Percentiles rank a stretch among this genome's conserved stretches.
phyloP scores from a whole-genome alignment of 345 rosid species.

The Camelina sativa region DNA sequence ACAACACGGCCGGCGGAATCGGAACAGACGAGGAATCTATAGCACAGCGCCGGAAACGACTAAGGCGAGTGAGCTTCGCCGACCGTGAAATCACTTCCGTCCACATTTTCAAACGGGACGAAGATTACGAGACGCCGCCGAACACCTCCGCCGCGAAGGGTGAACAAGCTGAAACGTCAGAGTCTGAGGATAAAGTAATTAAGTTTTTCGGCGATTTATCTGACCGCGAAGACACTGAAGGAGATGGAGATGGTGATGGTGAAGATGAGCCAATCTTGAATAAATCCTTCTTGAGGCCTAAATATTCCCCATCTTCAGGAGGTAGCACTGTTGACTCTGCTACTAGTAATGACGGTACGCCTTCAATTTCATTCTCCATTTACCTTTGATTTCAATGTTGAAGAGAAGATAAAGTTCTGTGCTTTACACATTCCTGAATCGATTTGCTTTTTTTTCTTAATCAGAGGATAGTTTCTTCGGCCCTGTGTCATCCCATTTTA shows the following conservation, averaged over 20 bases:
- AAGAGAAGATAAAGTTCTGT: constrained; percentile 4
- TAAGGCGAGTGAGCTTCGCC: constrained; percentile 96
- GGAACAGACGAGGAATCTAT: constrained; percentile 72
- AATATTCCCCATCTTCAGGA: constrained; percentile 80
- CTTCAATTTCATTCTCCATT: constrained; percentile 8
- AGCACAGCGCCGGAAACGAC: constrained; percentile 67
- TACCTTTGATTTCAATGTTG: constrained; percentile 9
- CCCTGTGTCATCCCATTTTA: constrained; percentile 83
- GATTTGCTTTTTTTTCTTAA: constrained; percentile 13
- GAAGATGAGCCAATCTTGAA: constrained; percentile 41
- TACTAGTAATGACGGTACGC: constrained; percentile 66
- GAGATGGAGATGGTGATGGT: constrained; percentile 39
- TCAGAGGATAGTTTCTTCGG: constrained; percentile 80
- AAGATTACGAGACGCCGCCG: constrained; percentile 79
- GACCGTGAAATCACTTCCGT: constrained; percentile 91
- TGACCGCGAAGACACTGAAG: constrained; percentile 62
- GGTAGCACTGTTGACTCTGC: constrained; percentile 76
- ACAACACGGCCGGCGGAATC: constrained; percentile 53
- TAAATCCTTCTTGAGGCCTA: constrained; percentile 63
- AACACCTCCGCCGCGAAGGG: constrained; percentile 43
- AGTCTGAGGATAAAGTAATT: constrained; percentile 44
- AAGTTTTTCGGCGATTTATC: constrained; percentile 65
- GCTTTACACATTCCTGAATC: constrained; percentile 2
- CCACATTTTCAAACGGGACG: constrained; percentile 90
- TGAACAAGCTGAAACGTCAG: constrained; percentile 38